Evolutionary conservation across 140 eudicot species (phyloP).

Genomic region (Bidens hawaiensis): DNA sequence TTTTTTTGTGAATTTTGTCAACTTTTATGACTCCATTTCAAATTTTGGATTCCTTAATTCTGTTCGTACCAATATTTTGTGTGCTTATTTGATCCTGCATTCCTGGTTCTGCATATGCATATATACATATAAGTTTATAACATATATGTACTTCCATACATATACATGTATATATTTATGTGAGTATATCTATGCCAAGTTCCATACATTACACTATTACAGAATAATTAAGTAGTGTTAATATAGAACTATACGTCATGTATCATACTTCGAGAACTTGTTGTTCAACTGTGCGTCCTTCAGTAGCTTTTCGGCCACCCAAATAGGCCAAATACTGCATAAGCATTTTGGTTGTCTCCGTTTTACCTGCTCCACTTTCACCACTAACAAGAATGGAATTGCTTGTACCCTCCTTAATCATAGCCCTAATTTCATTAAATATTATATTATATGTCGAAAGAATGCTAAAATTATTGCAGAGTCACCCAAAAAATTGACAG

Average conservation of each 20-base stretch:
- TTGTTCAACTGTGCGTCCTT: constrained; percentile 99
- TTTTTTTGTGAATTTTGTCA: neutral
- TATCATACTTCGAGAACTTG: constrained; percentile 98
- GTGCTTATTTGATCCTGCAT: neutral
- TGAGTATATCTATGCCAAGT: neutral
- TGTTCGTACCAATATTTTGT: neutral
- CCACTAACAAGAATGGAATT: constrained; percentile 98
- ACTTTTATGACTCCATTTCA: neutral
- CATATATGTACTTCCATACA: neutral
- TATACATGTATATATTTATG: neutral
- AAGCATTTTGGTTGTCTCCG: constrained; percentile 99
- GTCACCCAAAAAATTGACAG: neutral
- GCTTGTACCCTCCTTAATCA: constrained; percentile 87
- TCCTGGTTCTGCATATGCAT: neutral
- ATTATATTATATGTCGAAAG: neutral
- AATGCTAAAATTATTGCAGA: neutral
- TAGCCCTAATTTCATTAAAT: constrained; percentile 65
- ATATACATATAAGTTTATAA: neutral
- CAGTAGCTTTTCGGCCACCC: constrained; percentile 96
- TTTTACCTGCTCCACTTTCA: constrained; percentile 99
- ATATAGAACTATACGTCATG: constrained; percentile 36
- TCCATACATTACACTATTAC: constrained; percentile 10
- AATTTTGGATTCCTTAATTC: neutral
- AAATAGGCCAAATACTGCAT: constrained; percentile 92
- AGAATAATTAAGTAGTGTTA: constrained; percentile 22